These are phyloP conservation scores for Rhododendron vialii DNA, from an alignment of 148 eudicot species.

Conservation along the genomic window DNA sequence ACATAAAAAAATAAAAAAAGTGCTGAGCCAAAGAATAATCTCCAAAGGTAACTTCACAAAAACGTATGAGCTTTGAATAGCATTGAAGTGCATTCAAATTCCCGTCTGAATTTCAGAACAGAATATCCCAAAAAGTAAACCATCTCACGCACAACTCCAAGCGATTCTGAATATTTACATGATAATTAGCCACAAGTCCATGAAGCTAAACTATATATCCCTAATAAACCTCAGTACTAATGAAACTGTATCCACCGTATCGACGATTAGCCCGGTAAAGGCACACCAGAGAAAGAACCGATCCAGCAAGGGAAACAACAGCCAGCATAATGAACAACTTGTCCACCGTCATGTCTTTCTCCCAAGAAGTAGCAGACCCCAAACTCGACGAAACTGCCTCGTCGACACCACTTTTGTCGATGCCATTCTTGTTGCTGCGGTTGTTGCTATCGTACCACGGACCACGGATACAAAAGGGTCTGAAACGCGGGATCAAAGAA, in stretches of 20 bases:
- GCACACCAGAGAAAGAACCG: background rate
- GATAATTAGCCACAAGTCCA: background rate
- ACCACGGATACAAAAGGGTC: background rate
- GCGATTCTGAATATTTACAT: background rate
- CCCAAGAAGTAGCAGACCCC: background rate
- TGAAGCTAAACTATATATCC: background rate
- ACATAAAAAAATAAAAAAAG: no score
- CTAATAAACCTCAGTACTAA: background rate
- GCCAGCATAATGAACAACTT: background rate
- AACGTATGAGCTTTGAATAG: no score
- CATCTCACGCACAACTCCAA: no score
- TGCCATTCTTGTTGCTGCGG: background rate
- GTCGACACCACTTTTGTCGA: no score
- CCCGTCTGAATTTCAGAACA: no score
- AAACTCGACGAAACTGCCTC: background rate
- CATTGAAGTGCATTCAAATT: no score
- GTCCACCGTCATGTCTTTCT: background rate
- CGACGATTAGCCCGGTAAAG: background rate
- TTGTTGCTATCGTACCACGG: background rate
- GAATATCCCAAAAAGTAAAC: no score
- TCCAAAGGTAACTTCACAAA: no score
- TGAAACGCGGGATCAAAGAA: slow-evolving; percentile 3
- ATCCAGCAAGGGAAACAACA: background rate
- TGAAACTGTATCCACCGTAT: background rate
- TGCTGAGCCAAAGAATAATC: no score